phyloP scores from a whole-genome alignment of 768 basidiomycete genomes.

The Exidia glandulosa region DNA sequence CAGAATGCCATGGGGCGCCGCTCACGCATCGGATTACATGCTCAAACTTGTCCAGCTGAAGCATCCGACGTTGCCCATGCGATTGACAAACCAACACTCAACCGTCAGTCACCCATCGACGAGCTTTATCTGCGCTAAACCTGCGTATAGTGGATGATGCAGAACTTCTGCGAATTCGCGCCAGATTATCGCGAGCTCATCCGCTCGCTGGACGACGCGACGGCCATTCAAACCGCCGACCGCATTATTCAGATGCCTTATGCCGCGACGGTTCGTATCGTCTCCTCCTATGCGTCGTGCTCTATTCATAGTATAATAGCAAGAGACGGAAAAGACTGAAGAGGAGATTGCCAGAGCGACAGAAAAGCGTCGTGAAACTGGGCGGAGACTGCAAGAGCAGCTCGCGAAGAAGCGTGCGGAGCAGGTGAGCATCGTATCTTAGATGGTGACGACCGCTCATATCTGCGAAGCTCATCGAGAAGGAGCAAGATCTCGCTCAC shows the following conservation, averaged over 20 bases:
- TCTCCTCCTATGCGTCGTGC: neutral
- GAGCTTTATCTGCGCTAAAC: neutral
- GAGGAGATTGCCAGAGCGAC: slow-evolving; percentile 72
- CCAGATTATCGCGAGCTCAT: slow-evolving; percentile 63
- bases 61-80: slow-evolving; percentile 84
- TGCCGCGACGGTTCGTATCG: slow-evolving; percentile 24
- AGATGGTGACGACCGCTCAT: neutral
- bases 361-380: slow-evolving; percentile 79
- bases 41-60: slow-evolving; percentile 92
- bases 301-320: slow-evolving; percentile 11
- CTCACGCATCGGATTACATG: slow-evolving; percentile 83
- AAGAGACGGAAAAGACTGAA: slow-evolving; percentile 75
- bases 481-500: slow-evolving; percentile 63
- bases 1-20: slow-evolving; percentile 91
- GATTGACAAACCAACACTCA: slow-evolving; percentile 66
- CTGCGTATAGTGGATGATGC: slow-evolving; percentile 70
- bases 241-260: slow-evolving; percentile 86
- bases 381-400: slow-evolving; percentile 80
- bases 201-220: slow-evolving; percentile 56
- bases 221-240: slow-evolving; percentile 49
- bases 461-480: slow-evolving; percentile 46
- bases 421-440: slow-evolving; percentile 41
- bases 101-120: slow-evolving; percentile 38
- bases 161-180: slow-evolving; percentile 75
- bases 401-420: slow-evolving; percentile 77